Conservation (phyloP, 768 basidiomycete species). For the Rhizopogon vulgaris region DNA sequence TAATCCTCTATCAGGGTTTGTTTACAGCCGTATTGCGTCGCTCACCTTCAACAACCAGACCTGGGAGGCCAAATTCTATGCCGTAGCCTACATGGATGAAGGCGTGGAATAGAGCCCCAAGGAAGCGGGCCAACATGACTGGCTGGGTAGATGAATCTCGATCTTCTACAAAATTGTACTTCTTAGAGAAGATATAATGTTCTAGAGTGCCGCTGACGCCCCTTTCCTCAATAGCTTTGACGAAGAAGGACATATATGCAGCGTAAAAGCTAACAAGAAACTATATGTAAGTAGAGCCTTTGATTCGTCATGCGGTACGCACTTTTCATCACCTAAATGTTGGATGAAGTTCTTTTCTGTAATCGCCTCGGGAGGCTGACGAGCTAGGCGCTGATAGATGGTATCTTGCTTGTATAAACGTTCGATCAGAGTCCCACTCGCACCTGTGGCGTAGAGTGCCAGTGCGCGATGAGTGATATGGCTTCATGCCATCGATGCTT, state of each 20-base stretch:
- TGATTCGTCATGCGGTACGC: not conserved
- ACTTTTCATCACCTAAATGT: conserved; percentile 5
- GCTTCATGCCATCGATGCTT: not conserved
- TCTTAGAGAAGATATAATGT: conserved; percentile 10
- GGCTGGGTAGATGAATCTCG: conserved; percentile 29
- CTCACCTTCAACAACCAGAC: conserved; percentile 53
- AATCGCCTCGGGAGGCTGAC: conserved; percentile 2
- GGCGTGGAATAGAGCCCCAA: conserved; percentile 50
- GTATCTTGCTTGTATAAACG: conserved; percentile 1
- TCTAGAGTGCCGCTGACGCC: conserved; percentile 2
- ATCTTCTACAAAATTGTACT: conserved; percentile 23
- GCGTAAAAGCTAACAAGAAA: not conserved
- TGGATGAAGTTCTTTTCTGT: conserved; percentile 3
- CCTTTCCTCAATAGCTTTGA: not conserved
- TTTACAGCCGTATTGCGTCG: conserved; percentile 35
- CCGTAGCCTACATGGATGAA: conserved; percentile 54
- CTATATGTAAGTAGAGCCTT: not conserved
- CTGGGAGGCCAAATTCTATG: conserved; percentile 50
- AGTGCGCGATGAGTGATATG: conserved; percentile 9
- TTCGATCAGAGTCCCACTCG: conserved; percentile 1
- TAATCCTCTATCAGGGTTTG: conserved; percentile 18
- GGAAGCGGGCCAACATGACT: conserved; percentile 45
- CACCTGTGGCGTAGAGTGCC: conserved; percentile 8
- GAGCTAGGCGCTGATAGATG: conserved; percentile 1
- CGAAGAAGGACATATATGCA: conserved; percentile 4